Evolutionary conservation across 495 filamentous ascomycete genomes (phyloP).

Genomic region (Podospora pseudocomata): DNA sequence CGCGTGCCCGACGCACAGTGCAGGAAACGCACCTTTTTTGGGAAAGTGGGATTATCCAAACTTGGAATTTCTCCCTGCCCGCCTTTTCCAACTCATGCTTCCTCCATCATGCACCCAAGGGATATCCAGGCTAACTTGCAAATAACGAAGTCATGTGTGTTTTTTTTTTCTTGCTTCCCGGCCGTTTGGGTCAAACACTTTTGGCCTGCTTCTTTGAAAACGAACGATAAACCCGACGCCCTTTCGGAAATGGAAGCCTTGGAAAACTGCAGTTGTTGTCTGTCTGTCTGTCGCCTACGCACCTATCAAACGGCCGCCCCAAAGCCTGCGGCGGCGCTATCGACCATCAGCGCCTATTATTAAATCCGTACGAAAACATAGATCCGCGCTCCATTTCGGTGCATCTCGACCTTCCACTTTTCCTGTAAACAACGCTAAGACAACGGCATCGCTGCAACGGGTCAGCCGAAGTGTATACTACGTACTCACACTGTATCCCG

Average conservation of each 20-base stretch:
- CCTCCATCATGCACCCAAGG: background rate
- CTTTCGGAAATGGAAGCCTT: background rate
- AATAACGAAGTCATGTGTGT: too few relatives aligned
- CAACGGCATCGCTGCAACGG: background rate
- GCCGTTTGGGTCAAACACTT: background rate
- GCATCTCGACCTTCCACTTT: background rate
- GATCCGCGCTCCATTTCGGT: background rate
- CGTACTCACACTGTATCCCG: background rate
- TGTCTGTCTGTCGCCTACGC: background rate
- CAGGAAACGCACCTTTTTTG: background rate
- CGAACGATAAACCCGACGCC: too few relatives aligned
- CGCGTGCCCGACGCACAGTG: background rate
- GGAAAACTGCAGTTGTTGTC: background rate
- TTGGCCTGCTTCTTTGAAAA: background rate
- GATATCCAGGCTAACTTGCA: background rate
- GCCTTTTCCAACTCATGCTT: background rate
- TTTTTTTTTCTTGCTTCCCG: background rate
- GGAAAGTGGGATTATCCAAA: background rate
- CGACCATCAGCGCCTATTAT: background rate
- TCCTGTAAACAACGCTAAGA: background rate
- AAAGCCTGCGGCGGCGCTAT: background rate
- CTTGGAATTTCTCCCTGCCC: background rate
- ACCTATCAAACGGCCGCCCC: background rate
- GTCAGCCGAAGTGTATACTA: background rate
- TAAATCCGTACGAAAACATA: background rate